A percentile compares a stretch with the other conserved stretches of the same genome.
phyloP scores from a whole-genome alignment of 345 rosid species.

The Hirschfeldia incana region DNA sequence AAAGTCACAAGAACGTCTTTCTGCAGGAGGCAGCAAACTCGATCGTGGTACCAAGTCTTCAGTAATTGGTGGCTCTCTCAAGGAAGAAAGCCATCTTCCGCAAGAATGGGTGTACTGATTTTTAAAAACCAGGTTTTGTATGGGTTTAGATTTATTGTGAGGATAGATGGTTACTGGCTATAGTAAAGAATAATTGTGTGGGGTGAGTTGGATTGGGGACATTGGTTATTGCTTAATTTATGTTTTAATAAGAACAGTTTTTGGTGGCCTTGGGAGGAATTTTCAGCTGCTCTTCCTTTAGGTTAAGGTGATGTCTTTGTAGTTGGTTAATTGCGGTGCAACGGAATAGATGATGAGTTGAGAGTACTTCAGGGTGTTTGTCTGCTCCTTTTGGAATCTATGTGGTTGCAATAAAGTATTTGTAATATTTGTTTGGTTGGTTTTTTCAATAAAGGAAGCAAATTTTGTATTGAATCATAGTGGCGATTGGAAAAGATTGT shows the following conservation, averaged over 20 bases:
- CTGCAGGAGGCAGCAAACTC: conserved; percentile 17
- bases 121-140: background rate
- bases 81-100: conserved; percentile 54
- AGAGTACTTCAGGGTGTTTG: conserved; percentile 23
- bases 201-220: background rate
- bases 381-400: conserved; percentile 23
- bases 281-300: conserved; percentile 21
- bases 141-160: background rate
- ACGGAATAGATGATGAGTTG: conserved; percentile 14
- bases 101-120: conserved; percentile 50
- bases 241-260: background rate
- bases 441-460: conserved; percentile 2
- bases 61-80: conserved; percentile 44
- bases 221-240: conserved; percentile 7
- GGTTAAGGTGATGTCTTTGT: background rate
- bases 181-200: conserved; percentile 25
- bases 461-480: conserved; percentile 6
- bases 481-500: background rate
- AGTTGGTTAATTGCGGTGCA: conserved; percentile 8
- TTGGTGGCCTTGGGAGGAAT: conserved; percentile 6
- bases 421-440: conserved; percentile 9
- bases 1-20: conserved; percentile 28
- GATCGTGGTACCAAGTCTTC: background rate
- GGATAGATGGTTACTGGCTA: conserved; percentile 23
- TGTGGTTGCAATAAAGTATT: conserved; percentile 16